Conservation (phyloP, 805 yeast genomes). For the Suhomyces kilbournensis region DNA sequence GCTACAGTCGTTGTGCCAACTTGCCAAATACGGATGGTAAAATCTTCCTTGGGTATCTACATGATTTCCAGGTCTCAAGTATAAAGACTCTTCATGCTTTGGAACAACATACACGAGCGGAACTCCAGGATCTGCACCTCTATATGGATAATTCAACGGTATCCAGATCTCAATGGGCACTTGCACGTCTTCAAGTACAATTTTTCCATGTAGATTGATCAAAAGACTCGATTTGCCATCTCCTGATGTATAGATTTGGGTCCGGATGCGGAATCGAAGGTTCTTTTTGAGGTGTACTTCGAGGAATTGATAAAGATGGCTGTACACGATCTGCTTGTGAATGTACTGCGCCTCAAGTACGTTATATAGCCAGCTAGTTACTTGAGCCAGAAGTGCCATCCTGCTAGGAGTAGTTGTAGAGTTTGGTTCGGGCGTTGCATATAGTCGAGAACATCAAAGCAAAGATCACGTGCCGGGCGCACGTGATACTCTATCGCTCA, state of each 20-base stretch:
- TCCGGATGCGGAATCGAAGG: conserved; percentile 58
- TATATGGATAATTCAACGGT: conserved; percentile 63
- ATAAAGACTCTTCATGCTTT: conserved; percentile 39
- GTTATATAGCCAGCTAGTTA: conserved; percentile 39
- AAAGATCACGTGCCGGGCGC: background rate
- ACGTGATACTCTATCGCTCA: background rate
- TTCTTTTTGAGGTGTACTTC: conserved; percentile 38
- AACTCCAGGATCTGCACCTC: conserved; percentile 31
- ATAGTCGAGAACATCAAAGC: background rate
- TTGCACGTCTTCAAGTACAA: conserved; percentile 29
- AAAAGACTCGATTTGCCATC: conserved; percentile 59
- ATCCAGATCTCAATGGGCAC: conserved; percentile 72
- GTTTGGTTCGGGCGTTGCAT: background rate
- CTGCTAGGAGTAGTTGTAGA: background rate
- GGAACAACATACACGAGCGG: conserved; percentile 69
- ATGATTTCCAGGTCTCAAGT: conserved; percentile 56
- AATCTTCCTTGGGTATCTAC: conserved; percentile 71
- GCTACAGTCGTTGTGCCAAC: conserved; percentile 43
- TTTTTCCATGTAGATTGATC: conserved; percentile 60
- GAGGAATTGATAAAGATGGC: conserved; percentile 59
- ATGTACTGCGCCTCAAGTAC: conserved; percentile 52
- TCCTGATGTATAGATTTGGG: conserved; percentile 51
- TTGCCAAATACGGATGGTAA: conserved; percentile 64
- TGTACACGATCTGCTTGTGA: conserved; percentile 56
- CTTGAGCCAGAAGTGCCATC: conserved; percentile 16